Percentiles rank a stretch among this genome's conserved stretches.
These are phyloP conservation scores for Lolium multiflorum DNA, from an alignment of 176 grass and related monocot species.

Conservation along the genomic window DNA sequence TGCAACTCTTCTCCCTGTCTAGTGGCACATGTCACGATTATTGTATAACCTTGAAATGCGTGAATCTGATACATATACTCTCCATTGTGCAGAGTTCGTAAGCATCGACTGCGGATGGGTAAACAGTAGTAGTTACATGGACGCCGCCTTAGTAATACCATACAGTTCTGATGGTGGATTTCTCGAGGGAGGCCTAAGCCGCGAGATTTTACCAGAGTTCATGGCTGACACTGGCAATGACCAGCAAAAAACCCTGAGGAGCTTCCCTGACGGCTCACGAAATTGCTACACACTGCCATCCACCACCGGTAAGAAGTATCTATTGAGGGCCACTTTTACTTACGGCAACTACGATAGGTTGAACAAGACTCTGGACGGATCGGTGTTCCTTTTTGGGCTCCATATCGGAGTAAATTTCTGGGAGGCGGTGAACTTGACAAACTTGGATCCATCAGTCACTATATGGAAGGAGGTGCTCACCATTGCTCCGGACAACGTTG, in stretches of 20 bases:
- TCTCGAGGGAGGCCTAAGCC: not conserved
- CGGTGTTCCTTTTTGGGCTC: not conserved
- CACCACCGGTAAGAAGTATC: not conserved
- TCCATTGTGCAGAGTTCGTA: conserved; percentile 15
- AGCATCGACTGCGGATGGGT: conserved; percentile 25
- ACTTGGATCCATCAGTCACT: rapidly evolving
- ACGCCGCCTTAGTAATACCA: rapidly evolving
- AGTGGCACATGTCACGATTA: not conserved
- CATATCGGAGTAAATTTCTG: conserved; percentile 35
- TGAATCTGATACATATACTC: not conserved
- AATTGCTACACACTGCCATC: conserved; percentile 9
- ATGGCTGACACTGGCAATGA: not conserved
- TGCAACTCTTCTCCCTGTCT: not conserved
- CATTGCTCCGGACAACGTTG: not conserved
- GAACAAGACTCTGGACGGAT: rapidly evolving
- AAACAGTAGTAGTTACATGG: not conserved
- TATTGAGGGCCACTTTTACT: not conserved
- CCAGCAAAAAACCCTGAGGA: not conserved
- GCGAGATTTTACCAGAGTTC: not conserved
- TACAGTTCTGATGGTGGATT: not conserved
- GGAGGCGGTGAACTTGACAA: conserved; percentile 19
- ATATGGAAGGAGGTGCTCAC: not conserved
- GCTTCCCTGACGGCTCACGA: not conserved
- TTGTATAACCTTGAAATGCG: not conserved
- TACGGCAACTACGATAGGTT: not conserved